Conservation (phyloP, 2,329 filamentous ascomycete species). For the Chrysoporthe puriensis region DNA sequence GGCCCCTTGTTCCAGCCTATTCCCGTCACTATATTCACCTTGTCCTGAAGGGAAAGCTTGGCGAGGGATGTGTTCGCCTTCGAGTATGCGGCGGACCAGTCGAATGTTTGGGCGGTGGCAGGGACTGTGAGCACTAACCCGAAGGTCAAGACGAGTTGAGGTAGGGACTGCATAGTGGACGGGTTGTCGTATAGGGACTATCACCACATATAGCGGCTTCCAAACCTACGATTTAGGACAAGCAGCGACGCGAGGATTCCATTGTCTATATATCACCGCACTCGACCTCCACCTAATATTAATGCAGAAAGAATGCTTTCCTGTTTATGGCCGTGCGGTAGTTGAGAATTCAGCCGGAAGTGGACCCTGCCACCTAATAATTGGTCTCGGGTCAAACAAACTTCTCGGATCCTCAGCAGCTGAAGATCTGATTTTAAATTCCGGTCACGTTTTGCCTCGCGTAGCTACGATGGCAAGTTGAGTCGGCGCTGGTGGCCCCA, state of each 20-base stretch:
- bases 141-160: background rate
- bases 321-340: background rate
- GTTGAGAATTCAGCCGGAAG: background rate
- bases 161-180: background rate
- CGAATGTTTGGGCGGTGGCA: conserved; percentile 42
- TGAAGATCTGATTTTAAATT: conserved; percentile 5
- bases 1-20: conserved; percentile 74
- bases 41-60: conserved; percentile 74
- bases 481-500: conserved; percentile 25
- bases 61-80: conserved; percentile 70
- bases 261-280: background rate
- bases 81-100: conserved; percentile 70
- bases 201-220: background rate
- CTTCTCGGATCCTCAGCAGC: background rate
- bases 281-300: background rate
- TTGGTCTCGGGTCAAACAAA: background rate
- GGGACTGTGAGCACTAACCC: conserved; percentile 56
- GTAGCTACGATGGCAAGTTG: background rate
- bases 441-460: conserved; percentile 10
- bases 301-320: background rate
- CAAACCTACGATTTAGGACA: background rate
- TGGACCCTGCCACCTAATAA: background rate
- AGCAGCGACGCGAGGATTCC: background rate
- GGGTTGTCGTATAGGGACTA: background rate
- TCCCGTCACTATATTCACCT: conserved; percentile 79